These are phyloP conservation scores for Torulaspora pretoriensis DNA, from an alignment of 1,139 yeast species.

Conservation along the genomic window DNA sequence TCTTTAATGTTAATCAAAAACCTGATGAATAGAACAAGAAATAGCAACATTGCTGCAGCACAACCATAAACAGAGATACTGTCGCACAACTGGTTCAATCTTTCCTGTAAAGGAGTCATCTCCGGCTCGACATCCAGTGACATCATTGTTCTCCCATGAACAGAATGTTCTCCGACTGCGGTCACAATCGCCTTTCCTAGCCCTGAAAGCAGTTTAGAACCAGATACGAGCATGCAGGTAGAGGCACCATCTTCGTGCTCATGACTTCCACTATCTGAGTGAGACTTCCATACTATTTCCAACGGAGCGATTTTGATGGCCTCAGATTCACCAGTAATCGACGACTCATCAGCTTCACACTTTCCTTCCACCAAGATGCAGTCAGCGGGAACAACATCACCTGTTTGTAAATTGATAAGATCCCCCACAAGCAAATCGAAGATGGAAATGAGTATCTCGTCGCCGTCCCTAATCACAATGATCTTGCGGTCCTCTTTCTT, in stretches of 20 bases:
- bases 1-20: conserved; percentile 59
- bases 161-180: conserved; percentile 83
- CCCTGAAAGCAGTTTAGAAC: conserved; percentile 83
- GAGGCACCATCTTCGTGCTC: conserved; percentile 11
- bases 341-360: conserved; percentile 86
- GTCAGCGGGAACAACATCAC: conserved; percentile 92
- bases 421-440: conserved; percentile 85
- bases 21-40: conserved; percentile 72
- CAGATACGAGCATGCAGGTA: conserved; percentile 66
- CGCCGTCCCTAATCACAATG: conserved; percentile 70
- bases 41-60: conserved; percentile 73
- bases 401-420: conserved; percentile 76
- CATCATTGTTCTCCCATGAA: conserved; percentile 88
- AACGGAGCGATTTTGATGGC: conserved; percentile 68
- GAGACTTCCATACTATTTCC: conserved; percentile 41
- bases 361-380: conserved; percentile 67
- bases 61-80: conserved; percentile 93
- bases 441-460: conserved; percentile 64
- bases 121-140: conserved; percentile 72
- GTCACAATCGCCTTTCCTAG: conserved; percentile 83
- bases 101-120: conserved; percentile 81
- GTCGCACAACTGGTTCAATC: conserved; percentile 79
- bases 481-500: conserved; percentile 83
- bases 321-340: conserved; percentile 90
- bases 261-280: conserved; percentile 19